Conservation (phyloP, 305 asterid genomes). For the Ruellia speciosa region DNA sequence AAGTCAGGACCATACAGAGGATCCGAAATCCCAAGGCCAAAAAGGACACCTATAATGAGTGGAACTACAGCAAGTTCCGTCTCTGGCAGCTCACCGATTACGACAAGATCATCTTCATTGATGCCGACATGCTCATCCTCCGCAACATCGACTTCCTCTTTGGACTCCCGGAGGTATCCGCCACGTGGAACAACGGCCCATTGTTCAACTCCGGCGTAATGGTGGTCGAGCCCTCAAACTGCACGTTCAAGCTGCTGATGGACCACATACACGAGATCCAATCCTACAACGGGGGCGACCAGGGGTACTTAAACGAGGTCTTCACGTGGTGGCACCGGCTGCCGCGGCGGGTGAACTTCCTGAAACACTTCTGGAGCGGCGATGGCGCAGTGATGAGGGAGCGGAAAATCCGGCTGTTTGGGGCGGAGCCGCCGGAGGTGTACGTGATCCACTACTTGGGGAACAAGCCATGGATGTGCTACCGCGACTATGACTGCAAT, state of each 20-base stretch:
- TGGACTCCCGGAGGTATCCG: slow-evolving; percentile 56
- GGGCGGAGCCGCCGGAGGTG: slow-evolving; percentile 48
- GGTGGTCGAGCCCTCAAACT: slow-evolving; percentile 67
- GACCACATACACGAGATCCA: slow-evolving; percentile 26
- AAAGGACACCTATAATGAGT: slow-evolving; percentile 53
- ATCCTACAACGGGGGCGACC: slow-evolving; percentile 68
- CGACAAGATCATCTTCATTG: slow-evolving; percentile 60
- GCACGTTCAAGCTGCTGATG: slow-evolving; percentile 55
- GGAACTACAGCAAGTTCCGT: slow-evolving; percentile 68
- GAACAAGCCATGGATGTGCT: slow-evolving; percentile 60
- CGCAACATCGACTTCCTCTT: slow-evolving; percentile 63
- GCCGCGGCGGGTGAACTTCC: slow-evolving; percentile 59
- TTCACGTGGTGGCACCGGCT: slow-evolving; percentile 77
- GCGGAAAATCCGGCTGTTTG: slow-evolving; percentile 38
- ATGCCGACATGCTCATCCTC: slow-evolving; percentile 50
- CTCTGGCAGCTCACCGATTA: slow-evolving; percentile 73
- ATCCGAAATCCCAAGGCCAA: slow-evolving; percentile 65
- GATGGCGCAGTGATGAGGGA: slow-evolving; percentile 42
- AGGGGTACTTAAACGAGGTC: slow-evolving; percentile 58
- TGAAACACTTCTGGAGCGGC: slow-evolving; percentile 57
- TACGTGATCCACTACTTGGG: slow-evolving; percentile 59
- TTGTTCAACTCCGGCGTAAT: slow-evolving; percentile 64
- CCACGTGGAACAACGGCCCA: slow-evolving; percentile 52
- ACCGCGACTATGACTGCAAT: slow-evolving; percentile 28
- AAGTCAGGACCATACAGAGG: slow-evolving; percentile 45